Evolutionary conservation across 306 rosid species (phyloP).

Genomic region (Medicago lupulina): DNA sequence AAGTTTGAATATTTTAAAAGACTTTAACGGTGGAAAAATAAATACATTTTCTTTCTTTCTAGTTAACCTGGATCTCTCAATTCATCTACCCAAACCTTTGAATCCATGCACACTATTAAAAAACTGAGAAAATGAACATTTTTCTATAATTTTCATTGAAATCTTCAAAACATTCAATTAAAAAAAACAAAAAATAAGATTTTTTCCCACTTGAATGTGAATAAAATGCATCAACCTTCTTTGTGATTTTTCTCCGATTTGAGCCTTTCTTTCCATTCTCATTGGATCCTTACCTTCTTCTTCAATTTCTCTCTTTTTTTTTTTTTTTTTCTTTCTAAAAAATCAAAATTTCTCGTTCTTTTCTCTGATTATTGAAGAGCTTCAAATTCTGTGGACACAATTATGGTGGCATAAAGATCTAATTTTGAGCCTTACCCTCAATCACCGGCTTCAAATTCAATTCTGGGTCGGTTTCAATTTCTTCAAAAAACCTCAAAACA

Average conservation of each 20-base stretch:
- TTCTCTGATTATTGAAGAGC: conserved; percentile 18
- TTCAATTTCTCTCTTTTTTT: too few relatives aligned
- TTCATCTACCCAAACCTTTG: conserved; percentile 12
- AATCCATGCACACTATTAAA: conserved; percentile 18
- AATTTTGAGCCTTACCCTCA: conserved; percentile 34
- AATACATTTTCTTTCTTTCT: conserved; percentile 13
- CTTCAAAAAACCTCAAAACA: conserved; percentile 18
- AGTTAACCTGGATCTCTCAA: conserved; percentile 11
- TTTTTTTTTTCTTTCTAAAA: too few relatives aligned
- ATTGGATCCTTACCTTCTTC: conserved; percentile 26
- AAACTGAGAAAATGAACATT: not conserved
- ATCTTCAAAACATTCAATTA: conserved; percentile 30
- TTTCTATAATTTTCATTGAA: conserved; percentile 33
- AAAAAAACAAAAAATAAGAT: not conserved
- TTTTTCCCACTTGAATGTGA: conserved; percentile 27
- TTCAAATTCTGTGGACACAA: conserved; percentile 38
- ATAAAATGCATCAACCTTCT: conserved; percentile 36
- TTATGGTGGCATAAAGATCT: conserved; percentile 16
- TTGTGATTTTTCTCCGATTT: conserved; percentile 47
- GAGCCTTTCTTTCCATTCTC: conserved; percentile 12
- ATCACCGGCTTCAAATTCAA: conserved; percentile 32
- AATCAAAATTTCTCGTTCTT: not conserved
- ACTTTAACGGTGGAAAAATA: not conserved
- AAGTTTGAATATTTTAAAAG: not conserved
- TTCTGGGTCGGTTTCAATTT: conserved; percentile 42